Conservation (phyloP, 2,329 filamentous ascomycete genomes). For the Penicillium sp. region DNA sequence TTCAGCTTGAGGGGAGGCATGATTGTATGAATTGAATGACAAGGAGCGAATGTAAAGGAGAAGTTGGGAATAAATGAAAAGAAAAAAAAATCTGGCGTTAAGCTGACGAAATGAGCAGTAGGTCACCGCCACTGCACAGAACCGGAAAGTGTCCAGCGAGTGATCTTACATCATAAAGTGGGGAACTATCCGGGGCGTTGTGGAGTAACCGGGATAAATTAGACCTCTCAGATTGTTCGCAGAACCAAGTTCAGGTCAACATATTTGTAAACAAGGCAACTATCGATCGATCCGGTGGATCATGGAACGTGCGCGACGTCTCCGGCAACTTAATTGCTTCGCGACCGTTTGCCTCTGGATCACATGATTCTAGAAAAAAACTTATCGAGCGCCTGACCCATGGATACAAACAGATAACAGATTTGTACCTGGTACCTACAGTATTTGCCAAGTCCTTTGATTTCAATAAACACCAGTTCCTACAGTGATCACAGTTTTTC, state of each 20-base stretch:
- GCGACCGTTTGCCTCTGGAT: not conserved
- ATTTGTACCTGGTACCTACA: not conserved
- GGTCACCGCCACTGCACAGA: not conserved
- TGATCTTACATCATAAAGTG: not conserved
- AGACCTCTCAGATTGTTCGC: not conserved
- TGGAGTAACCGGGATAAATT: not conserved
- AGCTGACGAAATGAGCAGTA: not conserved
- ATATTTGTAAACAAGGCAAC: not conserved
- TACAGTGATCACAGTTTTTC: too few relatives aligned
- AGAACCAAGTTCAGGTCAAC: not conserved
- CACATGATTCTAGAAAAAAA: not conserved
- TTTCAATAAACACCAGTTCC: too few relatives aligned
- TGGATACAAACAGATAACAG: not conserved
- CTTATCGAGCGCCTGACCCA: not conserved
- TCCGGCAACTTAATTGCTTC: not conserved
- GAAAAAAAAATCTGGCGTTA: not conserved
- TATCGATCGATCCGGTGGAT: not conserved
- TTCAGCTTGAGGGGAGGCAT: slow-evolving; percentile 42
- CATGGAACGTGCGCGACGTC: not conserved
- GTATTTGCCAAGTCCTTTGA: too few relatives aligned
- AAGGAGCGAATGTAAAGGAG: not conserved
- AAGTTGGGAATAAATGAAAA: not conserved
- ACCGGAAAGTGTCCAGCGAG: not conserved
- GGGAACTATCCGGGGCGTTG: not conserved
- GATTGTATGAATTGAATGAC: slow-evolving; percentile 19